These are phyloP conservation scores for Liriodendron chinense DNA, from an alignment of 164 flowering plant species.

Conservation along the genomic window DNA sequence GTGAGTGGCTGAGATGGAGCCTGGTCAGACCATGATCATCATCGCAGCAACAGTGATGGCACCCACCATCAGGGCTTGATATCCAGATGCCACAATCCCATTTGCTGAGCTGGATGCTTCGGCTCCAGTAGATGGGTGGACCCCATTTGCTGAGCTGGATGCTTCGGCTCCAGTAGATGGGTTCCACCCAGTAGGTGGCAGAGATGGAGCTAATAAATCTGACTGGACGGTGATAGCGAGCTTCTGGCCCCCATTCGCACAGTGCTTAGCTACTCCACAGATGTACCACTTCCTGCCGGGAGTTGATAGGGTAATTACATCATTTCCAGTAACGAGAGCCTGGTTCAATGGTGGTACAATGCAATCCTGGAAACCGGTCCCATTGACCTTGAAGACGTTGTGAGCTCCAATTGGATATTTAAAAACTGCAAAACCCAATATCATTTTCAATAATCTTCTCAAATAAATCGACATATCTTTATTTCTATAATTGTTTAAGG, in stretches of 20 bases:
- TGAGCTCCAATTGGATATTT: slow-evolving; percentile 16
- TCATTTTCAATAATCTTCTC: background rate
- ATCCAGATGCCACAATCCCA: background rate
- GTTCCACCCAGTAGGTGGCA: background rate
- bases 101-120: background rate
- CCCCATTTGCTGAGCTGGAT: background rate
- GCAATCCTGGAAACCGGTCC: slow-evolving; percentile 14
- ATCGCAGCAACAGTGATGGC: background rate
- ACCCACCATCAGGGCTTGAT: background rate
- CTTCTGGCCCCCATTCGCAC: slow-evolving; percentile 17
- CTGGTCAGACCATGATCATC: background rate
- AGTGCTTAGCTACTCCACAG: slow-evolving; percentile 21
- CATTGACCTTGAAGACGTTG: slow-evolving; percentile 21
- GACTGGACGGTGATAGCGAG: slow-evolving; percentile 12
- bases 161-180: background rate
- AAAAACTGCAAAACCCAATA: slow-evolving; percentile 18
- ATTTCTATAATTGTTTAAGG: no score
- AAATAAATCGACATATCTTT: no score
- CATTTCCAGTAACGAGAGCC: slow-evolving; percentile 19
- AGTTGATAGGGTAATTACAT: slow-evolving; percentile 8
- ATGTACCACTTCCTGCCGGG: slow-evolving; percentile 32
- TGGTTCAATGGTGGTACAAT: background rate
- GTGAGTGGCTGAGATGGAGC: background rate
- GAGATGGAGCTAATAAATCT: background rate
- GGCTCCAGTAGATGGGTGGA: background rate